Base-by-base conservation (phyloP, 2,329 filamentous ascomycete genomes). In the Alternaria longipes region DNA sequence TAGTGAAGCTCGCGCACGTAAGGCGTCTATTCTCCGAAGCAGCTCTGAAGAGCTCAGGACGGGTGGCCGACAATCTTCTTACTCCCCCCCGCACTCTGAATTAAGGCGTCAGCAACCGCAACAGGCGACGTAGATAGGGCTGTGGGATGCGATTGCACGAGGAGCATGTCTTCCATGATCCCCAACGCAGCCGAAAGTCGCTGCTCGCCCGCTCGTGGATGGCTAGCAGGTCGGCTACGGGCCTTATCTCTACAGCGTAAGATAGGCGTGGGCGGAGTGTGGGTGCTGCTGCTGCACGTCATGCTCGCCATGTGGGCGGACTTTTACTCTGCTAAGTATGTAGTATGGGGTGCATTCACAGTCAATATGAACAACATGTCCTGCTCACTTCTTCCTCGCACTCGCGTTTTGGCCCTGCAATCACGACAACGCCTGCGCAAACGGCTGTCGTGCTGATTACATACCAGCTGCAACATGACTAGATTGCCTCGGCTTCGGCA, bases 51-150 rank as follows among this genome's bases (percentile, higher is more conserved):
- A 24, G 46, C 22, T 51, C 40, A 26, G 18, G 42, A 49, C 26
- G 57, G 51, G 36, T 45, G 60, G 59, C 46, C 52, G 51, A 38
- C 52, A 54, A 34, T 40, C 54, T 59, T 49, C 50, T 53, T 51
- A 8, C 30, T 60, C 9, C 52, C 67, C 67, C 66, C 67, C 64
- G 68, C 72, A 67, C 69, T 49, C 46, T 56, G 51, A 28, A 38
- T 32, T 22, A 55, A 64, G 64, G 63, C 63, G 62, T 62, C 56
- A 60, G 46, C 42, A 52, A 42, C 53, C 14, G 57, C 56, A 40
- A 42, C 36, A 40, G 42, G 28, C 51, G 40, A 42, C 56, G 46
- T 22, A 53, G 41, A 36, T 47, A 51, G 32, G 30, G 50, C 49
- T 54, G 56, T 47, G 59, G 55, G 54, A 54, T 45, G 40, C 54